A percentile compares a stretch with the other conserved stretches of the same genome.
These are phyloP conservation scores for Purshia tridentata DNA, from an alignment of 306 rosid genomes.

Conservation along the genomic window DNA sequence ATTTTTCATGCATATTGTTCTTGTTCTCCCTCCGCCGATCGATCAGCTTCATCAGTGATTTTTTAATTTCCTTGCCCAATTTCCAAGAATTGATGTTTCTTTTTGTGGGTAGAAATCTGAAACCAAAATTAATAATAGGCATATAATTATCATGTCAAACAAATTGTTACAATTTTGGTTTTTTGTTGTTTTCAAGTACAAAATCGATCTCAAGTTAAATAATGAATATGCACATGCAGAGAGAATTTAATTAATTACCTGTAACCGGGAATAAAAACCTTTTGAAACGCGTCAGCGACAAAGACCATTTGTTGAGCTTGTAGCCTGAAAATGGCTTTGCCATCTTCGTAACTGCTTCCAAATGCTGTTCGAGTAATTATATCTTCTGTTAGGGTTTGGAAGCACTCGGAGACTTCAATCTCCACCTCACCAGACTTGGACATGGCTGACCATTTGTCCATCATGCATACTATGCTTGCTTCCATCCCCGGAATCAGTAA, in stretches of 20 bases:
- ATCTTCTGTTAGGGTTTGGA: conserved; percentile 75
- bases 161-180: too few species aligned
- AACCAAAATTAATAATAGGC: too few species aligned
- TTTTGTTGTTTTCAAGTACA: too few species aligned
- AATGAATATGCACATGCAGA: too few species aligned
- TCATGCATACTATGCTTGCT: conserved; percentile 68
- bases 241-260: conserved; percentile 45
- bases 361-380: conserved; percentile 75
- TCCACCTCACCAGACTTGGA: conserved; percentile 68
- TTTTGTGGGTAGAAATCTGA: conserved; percentile 77
- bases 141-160: too few species aligned
- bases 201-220: too few species aligned
- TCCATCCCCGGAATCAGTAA: conserved; percentile 80
- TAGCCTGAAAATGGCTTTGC: conserved; percentile 70
- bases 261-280: conserved; percentile 90
- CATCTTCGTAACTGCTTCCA: conserved; percentile 90
- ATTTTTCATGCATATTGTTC: conserved; percentile 22
- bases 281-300: conserved; percentile 85
- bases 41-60: conserved; percentile 57
- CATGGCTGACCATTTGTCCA: conserved; percentile 67
- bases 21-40: conserved; percentile 35
- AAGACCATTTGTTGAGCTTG: conserved; percentile 80
- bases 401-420: conserved; percentile 82
- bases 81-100: conserved; percentile 77
- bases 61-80: conserved; percentile 65